phyloP scores from a whole-genome alignment of 2,329 filamentous ascomycete genomes.

The Trichoderma polysporum region DNA sequence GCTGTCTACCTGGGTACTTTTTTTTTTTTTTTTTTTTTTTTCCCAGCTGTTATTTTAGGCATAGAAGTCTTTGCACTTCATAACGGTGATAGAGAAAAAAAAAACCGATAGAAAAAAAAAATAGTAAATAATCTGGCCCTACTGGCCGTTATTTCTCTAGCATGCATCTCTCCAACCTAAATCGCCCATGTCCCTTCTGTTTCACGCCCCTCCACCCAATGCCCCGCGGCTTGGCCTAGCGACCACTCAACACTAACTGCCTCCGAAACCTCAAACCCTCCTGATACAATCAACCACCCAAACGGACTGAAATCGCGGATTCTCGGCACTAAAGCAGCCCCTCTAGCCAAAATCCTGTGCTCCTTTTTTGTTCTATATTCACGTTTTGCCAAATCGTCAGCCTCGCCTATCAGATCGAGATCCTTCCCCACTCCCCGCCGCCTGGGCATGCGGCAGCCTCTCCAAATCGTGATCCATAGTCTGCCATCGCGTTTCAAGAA shows the following conservation, averaged over 20 bases:
- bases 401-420: slow-evolving; percentile 19
- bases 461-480: not conserved
- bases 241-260: not conserved
- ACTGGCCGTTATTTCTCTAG: not conserved
- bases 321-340: not conserved
- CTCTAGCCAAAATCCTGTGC: not conserved
- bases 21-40: too few species aligned
- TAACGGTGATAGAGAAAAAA: too few species aligned
- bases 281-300: slow-evolving; percentile 16
- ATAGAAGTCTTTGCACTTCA: too few species aligned
- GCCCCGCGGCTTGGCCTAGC: slow-evolving; percentile 2
- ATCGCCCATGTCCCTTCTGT: not conserved
- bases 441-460: slow-evolving; percentile 9
- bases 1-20: too few species aligned
- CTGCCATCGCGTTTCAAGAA: not conserved
- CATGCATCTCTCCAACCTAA: not conserved
- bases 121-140: not conserved
- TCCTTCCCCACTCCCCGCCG: slow-evolving; percentile 13
- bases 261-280: slow-evolving; percentile 18
- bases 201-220: slow-evolving; percentile 3
- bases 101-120: not conserved
- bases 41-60: too few species aligned
- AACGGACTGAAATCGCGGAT: not conserved
- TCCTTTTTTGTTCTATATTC: not conserved
- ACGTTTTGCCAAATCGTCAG: not conserved